Percentiles rank a stretch among this genome's conserved stretches.
Conservation (phyloP, 495 filamentous ascomycete species). For the Penicillium cosmopolitanum region DNA sequence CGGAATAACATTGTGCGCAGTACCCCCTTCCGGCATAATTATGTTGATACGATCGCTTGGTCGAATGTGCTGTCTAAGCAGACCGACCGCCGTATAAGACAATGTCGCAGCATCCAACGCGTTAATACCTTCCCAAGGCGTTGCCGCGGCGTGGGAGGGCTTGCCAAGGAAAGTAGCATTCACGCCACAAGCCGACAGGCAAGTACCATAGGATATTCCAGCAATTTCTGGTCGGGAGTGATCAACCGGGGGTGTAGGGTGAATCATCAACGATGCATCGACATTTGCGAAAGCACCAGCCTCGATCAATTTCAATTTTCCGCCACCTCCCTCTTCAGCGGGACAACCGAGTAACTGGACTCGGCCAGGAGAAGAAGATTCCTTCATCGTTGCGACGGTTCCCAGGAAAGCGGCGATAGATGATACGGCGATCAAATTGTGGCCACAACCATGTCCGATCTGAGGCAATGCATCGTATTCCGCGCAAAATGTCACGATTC, state of each 20-base stretch:
- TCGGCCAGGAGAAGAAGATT: conserved; percentile 48
- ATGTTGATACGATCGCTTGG: conserved; percentile 51
- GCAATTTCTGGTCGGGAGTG: conserved; percentile 1
- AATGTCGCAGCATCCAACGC: conserved; percentile 59
- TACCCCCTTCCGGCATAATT: conserved; percentile 3
- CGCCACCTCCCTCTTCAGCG: conserved; percentile 67
- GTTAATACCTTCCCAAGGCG: conserved; percentile 60
- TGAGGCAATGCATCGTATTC: conserved; percentile 53
- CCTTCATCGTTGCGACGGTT: conserved; percentile 43
- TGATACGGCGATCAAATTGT: conserved; percentile 64
- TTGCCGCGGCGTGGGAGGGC: conserved; percentile 49
- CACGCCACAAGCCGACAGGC: conserved; percentile 6
- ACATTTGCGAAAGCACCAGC: conserved; percentile 60
- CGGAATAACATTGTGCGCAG: conserved; percentile 2
- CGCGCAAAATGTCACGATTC: conserved; percentile 31
- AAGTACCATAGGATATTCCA: neutral
- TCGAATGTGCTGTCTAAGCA: conserved; percentile 60
- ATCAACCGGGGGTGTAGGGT: conserved; percentile 20
- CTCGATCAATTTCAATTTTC: conserved; percentile 63
- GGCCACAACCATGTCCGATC: conserved; percentile 65
- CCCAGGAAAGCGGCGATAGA: conserved; percentile 58
- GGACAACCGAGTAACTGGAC: conserved; percentile 65
- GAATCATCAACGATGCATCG: conserved; percentile 59
- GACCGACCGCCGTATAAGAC: conserved; percentile 55
- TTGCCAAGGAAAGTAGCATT: conserved; percentile 16